phyloP scores from a whole-genome alignment of 2,329 filamentous ascomycete genomes.

The Mycosphaerella sp. region DNA sequence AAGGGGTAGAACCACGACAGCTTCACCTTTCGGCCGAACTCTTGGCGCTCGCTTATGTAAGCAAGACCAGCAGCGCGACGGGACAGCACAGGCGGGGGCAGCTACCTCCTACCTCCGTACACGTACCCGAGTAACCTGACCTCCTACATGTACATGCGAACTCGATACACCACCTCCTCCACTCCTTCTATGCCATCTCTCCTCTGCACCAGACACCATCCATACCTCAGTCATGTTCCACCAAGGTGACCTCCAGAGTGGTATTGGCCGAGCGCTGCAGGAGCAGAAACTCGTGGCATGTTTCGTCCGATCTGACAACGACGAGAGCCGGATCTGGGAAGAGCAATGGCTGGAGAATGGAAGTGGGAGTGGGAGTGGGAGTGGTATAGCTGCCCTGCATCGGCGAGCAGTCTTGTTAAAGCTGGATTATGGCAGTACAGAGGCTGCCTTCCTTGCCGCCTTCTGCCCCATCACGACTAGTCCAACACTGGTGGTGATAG shows the following conservation, averaged over 20 bases:
- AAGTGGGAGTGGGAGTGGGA: not conserved
- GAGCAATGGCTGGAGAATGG: slow-evolving; percentile 27
- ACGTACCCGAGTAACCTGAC: no score
- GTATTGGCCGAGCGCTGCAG: slow-evolving; percentile 67
- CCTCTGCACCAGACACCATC: not conserved
- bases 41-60: no score
- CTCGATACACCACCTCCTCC: not conserved
- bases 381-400: not conserved
- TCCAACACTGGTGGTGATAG: slow-evolving; percentile 73
- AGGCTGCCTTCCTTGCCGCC: slow-evolving; percentile 73
- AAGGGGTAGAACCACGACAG: no score
- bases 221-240: slow-evolving; percentile 64
- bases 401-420: slow-evolving; percentile 60
- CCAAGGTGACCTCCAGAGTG: slow-evolving; percentile 69
- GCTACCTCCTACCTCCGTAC: no score
- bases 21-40: no score
- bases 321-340: slow-evolving; percentile 51
- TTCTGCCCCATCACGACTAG: slow-evolving; percentile 73
- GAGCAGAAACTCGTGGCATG: slow-evolving; percentile 74
- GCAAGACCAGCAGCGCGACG: no score
- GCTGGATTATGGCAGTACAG: slow-evolving; percentile 64
- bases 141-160: no score
- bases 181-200: not conserved
- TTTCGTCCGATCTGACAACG: slow-evolving; percentile 66
- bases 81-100: no score